Evolutionary conservation across 441 rosid species (phyloP), one percentile per base, ranked within the genome.

Genomic region (Metrosideros polymorpha): DNA sequence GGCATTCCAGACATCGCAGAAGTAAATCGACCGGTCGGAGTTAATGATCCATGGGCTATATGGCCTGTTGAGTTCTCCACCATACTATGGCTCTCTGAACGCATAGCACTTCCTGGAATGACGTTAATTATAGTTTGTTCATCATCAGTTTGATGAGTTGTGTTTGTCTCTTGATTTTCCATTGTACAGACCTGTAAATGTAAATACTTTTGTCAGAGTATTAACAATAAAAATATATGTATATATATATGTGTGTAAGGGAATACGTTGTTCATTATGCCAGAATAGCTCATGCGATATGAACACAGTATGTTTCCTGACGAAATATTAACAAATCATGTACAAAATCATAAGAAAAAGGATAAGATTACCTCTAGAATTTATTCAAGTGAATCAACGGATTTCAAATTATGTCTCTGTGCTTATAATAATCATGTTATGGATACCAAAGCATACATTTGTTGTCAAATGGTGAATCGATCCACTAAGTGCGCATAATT

Each of bases 181-280:
- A 59, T 29, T 4, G 4, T 56, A 14, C 5, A 59, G 0, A 29
- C 22, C 10, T 59, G 0, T 14, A 7, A 3, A 29, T 29, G 5
- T 3, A 59, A 59, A 29, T 29, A 14, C 9, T 29, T 59, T 29
- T 59, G 22, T 29, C 10, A 59, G 5, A 29, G 39, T 15, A 59
- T 59, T 59, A 29, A 59, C 9, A 59, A 29, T 59, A 59, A 1
- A 6, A 57, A 56, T 56, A n/a, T 6, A 3, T 57, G 1, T 57
- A 7, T 57, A 17, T 56, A 30, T 56, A 30, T 57, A 18, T 57
- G 66, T 18, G 18, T 2, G n/a, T n/a, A n/a, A n/a, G 13, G n/a
- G 0, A 12, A n/a, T 2, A n/a, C 15, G 2, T 56, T 57, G 32
- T 57, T 29, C 4, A 15, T 59, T 14, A 30, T 59, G 71, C 22